Evolutionary conservation across 371 early-diverging fungal species (phyloP).

Genomic region (Mortierella sp.): DNA sequence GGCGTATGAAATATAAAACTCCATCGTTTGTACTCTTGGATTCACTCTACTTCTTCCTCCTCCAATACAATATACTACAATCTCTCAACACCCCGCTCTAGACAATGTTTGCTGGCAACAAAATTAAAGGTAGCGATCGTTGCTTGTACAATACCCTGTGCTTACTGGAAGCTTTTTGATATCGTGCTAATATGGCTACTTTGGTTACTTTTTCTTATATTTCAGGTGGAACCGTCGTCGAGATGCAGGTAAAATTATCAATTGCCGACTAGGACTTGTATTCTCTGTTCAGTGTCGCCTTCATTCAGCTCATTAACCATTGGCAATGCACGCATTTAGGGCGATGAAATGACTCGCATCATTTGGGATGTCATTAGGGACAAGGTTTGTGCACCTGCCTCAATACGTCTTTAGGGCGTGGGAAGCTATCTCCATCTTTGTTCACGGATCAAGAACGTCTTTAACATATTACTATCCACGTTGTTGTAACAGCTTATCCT

Average conservation of each 20-base stretch:
- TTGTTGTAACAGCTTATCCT: constrained; percentile 71
- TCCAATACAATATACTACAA: not conserved
- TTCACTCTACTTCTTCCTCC: not conserved
- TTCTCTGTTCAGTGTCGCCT: not conserved
- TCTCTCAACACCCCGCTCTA: not conserved
- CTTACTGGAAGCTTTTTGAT: not conserved
- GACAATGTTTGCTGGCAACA: constrained; percentile 21
- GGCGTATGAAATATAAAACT: too few species aligned
- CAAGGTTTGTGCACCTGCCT: constrained; percentile 60
- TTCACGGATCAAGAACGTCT: too few species aligned
- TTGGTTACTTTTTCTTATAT: not conserved
- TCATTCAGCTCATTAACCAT: not conserved
- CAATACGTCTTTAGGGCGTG: not conserved
- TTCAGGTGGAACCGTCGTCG: constrained; percentile 53
- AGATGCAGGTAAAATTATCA: constrained; percentile 46
- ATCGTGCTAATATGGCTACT: not conserved
- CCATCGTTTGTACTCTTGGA: too few species aligned
- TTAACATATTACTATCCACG: not conserved
- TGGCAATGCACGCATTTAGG: constrained; percentile 50
- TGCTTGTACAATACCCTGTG: not conserved
- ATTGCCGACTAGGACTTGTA: not conserved
- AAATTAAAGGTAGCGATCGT: constrained; percentile 23
- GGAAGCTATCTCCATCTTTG: not conserved
- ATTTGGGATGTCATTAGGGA: constrained; percentile 95
- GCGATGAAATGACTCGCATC: constrained; percentile 98